These are phyloP conservation scores for Balansia obtecta DNA, from an alignment of 2,329 filamentous ascomycete species.

Conservation along the genomic window DNA sequence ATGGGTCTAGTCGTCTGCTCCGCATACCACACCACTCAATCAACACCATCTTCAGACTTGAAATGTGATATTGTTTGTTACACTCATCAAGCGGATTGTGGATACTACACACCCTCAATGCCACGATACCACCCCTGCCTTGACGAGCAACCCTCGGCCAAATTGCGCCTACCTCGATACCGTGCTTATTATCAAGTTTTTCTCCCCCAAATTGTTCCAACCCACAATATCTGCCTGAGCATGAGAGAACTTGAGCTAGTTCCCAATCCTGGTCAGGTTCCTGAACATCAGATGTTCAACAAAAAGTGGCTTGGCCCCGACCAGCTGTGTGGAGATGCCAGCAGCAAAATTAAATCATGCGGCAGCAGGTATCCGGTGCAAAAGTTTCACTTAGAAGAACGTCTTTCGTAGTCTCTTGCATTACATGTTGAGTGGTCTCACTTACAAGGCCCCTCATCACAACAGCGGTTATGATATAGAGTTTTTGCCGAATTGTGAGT, in stretches of 20 bases:
- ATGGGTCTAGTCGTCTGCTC: background rate
- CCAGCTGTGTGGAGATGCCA: background rate
- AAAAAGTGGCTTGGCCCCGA: background rate
- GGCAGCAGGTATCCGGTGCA: too few species aligned
- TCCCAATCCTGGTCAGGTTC: background rate
- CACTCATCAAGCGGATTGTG: background rate
- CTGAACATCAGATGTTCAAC: background rate
- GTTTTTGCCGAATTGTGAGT: too few species aligned
- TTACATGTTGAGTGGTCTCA: too few species aligned
- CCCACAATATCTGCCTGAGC: background rate
- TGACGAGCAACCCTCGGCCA: background rate
- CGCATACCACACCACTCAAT: background rate
- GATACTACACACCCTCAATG: background rate
- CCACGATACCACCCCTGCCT: background rate
- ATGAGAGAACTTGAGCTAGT: background rate
- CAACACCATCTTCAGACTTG: background rate
- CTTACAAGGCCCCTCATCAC: too few species aligned
- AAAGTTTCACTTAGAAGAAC: too few species aligned
- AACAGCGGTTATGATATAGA: too few species aligned
- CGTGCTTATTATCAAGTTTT: background rate
- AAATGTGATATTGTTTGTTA: background rate
- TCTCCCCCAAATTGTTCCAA: too few species aligned
- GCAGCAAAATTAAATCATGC: too few species aligned
- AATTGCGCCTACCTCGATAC: background rate
- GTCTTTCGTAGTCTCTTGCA: too few species aligned